Percentiles rank a stretch among this genome's conserved stretches.
Conservation (phyloP, 2,329 filamentous ascomycete species). For the Stachybotrys chartarum region DNA sequence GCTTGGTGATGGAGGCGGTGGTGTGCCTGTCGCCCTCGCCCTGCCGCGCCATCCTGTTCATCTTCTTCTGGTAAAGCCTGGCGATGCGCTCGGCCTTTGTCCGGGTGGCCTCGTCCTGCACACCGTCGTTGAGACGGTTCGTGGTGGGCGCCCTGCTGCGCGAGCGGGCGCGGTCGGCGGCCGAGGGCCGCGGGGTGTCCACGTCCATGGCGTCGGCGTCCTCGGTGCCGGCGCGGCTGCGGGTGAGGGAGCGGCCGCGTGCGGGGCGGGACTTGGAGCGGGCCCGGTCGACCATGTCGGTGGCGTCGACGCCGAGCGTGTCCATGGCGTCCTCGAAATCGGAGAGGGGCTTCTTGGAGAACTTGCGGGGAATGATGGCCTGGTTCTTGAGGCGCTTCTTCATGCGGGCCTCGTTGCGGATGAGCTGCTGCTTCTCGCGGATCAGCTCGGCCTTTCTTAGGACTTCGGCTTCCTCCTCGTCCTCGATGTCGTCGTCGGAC, state of each 20-base stretch:
- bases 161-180: slow-evolving; percentile 55
- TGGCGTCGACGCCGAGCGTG: slow-evolving; percentile 77
- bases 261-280: slow-evolving; percentile 51
- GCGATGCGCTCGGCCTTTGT: slow-evolving; percentile 77
- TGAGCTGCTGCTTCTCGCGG: slow-evolving; percentile 85
- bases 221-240: slow-evolving; percentile 55
- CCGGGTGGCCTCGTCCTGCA: slow-evolving; percentile 58
- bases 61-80: slow-evolving; percentile 93
- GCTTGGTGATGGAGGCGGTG: slow-evolving; percentile 74
- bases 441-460: slow-evolving; percentile 91
- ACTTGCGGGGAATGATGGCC: slow-evolving; percentile 80
- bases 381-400: slow-evolving; percentile 97
- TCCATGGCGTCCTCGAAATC: slow-evolving; percentile 84
- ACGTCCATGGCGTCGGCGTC: slow-evolving; percentile 73
- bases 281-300: slow-evolving; percentile 65
- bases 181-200: slow-evolving; percentile 35
- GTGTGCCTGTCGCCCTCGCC: slow-evolving; percentile 94
- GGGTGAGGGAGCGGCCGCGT: slow-evolving; percentile 64
- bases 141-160: slow-evolving; percentile 58
- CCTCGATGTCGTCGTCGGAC: slow-evolving; percentile 72
- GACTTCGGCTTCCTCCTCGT: slow-evolving; percentile 81
- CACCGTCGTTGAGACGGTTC: slow-evolving; percentile 71
- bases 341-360: slow-evolving; percentile 72
- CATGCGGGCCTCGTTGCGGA: slow-evolving; percentile 91
- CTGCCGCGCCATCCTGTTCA: slow-evolving; percentile 96